Evolutionary conservation across 2,329 filamentous ascomycete genomes (phyloP), one percentile per base, ranked within the genome.

Genomic region (Phaeoacremonium minimum): DNA sequence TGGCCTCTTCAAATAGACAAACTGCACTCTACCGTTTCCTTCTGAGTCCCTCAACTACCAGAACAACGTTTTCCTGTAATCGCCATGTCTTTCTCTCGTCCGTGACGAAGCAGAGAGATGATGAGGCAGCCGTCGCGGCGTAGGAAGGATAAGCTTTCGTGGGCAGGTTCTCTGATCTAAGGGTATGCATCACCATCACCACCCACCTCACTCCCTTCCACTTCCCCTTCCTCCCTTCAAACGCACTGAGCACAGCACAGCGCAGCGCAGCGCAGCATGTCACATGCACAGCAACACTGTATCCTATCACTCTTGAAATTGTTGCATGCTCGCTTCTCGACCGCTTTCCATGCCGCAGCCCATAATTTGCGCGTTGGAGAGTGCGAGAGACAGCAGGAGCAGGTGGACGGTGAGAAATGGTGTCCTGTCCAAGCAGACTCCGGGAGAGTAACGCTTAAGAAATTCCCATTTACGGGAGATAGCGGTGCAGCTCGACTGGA

Each of bases 161-260:
- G 30, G 19, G 26, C 28, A 43, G 19, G 15, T 18, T 39, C 33
- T 7, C 13, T 39, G 19, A 41, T 22, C 40, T 7, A 47, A 48
- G 48, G 48, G 48, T 51, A 51, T 51, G 49, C 42, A 47, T 47
- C 11, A n/a, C n/a, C 20, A 28, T 11, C n/a, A 22, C 9, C 22
- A n/a, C n/a, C 22, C 22, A n/a, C n/a, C n/a, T n/a, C n/a, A 42
- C 31, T 39, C 44, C 42, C 30, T 34, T 14, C 32, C 32, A 9
- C 43, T 34, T 15, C 22, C 42, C 46, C 45, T 45, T 36, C 18
- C 33, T 36, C 39, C 38, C 15, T 17, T 28, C n/a, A 8, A 20
- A 22, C 14, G 13, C 13, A 37, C 32, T 37, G 33, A 20, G 22
- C 15, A 35, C 38, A 40, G 41, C 46, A 47, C 37, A 38, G 34